Evolutionary conservation across 805 yeast genomes (phyloP).

Genomic region (Kodamaea laetipori): DNA sequence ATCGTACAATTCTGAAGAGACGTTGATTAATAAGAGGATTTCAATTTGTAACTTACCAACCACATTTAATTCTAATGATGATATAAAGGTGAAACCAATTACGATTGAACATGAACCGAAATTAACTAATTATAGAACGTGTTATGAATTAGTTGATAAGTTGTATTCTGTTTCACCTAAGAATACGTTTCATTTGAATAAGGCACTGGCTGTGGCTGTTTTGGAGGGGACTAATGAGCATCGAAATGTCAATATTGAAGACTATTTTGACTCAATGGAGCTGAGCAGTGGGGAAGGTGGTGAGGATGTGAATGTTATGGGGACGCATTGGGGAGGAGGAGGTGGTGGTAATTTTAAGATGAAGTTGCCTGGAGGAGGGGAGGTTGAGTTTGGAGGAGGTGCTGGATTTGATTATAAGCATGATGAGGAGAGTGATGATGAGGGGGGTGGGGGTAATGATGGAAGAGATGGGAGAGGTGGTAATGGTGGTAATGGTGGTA

Average conservation of each 20-base stretch:
- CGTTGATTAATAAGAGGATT: constrained; percentile 15
- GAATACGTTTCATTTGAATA: constrained; percentile 38
- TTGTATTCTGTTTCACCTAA: constrained; percentile 44
- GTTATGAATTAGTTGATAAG: constrained; percentile 31
- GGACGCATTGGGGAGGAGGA: constrained; percentile 28
- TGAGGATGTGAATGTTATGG: constrained; percentile 1
- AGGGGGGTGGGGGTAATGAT: background rate
- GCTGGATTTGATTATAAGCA: constrained; percentile 26
- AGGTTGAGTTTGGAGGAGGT: constrained; percentile 30
- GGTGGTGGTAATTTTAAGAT: constrained; percentile 27
- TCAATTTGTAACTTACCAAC: constrained; percentile 18
- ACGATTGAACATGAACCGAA: background rate
- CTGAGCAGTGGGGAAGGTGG: no score
- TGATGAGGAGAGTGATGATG: constrained; percentile 4
- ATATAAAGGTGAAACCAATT: background rate
- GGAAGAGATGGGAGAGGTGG: background rate
- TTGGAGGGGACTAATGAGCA: constrained; percentile 15
- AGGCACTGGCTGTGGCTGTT: constrained; percentile 28
- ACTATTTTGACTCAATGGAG: background rate
- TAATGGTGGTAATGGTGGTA: background rate
- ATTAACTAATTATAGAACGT: constrained; percentile 1
- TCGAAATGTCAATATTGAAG: constrained; percentile 14
- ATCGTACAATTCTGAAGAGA: constrained; percentile 21
- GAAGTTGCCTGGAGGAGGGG: constrained; percentile 25
- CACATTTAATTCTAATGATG: constrained; percentile 14